phyloP scores from a whole-genome alignment of 352 stramenopile species.

The Phytophthora fragariae region DNA sequence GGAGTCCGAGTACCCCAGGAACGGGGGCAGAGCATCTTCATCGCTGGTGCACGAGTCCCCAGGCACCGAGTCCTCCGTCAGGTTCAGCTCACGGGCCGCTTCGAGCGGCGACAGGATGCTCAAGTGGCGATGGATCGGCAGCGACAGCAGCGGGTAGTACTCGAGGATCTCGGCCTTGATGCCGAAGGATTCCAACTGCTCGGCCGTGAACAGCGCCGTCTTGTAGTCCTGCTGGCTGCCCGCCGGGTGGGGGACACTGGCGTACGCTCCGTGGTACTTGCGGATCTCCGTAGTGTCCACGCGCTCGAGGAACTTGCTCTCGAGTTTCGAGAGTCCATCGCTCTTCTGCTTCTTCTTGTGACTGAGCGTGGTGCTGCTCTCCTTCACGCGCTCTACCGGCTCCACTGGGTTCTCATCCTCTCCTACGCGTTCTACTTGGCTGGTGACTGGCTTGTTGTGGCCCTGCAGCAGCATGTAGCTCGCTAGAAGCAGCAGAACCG shows the following conservation, averaged over 20 bases:
- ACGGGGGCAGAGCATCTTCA: constrained; percentile 70
- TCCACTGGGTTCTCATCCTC: background rate
- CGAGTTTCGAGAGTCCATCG: constrained; percentile 33
- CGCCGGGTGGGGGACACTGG: constrained; percentile 51
- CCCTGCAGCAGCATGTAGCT: constrained; percentile 38
- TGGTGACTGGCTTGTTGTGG: constrained; percentile 9
- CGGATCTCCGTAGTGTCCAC: constrained; percentile 38
- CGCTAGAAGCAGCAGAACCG: constrained; percentile 25
- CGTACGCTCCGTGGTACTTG: constrained; percentile 40
- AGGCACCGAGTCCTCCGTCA: constrained; percentile 65
- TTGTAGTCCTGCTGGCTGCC: constrained; percentile 67
- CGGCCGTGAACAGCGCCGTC: constrained; percentile 64
- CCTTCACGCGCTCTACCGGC: background rate
- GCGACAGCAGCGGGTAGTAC: constrained; percentile 78
- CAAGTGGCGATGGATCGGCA: constrained; percentile 54
- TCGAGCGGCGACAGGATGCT: constrained; percentile 54
- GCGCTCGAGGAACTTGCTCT: constrained; percentile 31
- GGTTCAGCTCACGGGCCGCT: constrained; percentile 45
- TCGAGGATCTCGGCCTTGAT: constrained; percentile 71
- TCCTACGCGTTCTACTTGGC: background rate
- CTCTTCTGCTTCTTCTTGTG: constrained; percentile 26
- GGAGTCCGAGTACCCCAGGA: constrained; percentile 83
- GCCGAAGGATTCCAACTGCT: constrained; percentile 65
- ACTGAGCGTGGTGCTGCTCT: constrained; percentile 19
- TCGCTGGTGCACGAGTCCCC: constrained; percentile 74